Percentiles rank a stretch among this genome's conserved stretches.
These are phyloP conservation scores for Alternaria postmessia DNA, from an alignment of 2,329 filamentous ascomycete genomes.

Conservation along the genomic window DNA sequence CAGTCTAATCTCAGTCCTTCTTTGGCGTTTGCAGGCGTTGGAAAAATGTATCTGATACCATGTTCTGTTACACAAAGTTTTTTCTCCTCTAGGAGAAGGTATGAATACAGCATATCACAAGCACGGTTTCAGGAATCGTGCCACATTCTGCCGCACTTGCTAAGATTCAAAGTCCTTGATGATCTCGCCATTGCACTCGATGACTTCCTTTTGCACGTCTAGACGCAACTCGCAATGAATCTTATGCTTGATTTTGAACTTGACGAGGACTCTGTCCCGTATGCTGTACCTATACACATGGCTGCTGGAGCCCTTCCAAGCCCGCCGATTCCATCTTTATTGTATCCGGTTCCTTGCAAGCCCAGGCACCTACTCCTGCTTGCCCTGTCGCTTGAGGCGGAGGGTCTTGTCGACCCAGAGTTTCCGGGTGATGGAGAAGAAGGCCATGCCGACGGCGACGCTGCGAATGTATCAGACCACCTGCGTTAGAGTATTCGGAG, in stretches of 20 bases:
- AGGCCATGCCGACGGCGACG: constrained; percentile 76
- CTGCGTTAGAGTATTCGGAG: not conserved
- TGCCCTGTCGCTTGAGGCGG: constrained; percentile 76
- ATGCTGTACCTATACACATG: constrained; percentile 37
- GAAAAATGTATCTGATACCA: constrained; percentile 18
- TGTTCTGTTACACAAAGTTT: not conserved
- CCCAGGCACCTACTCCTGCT: constrained; percentile 36
- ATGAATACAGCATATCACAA: not conserved
- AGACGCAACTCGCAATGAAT: constrained; percentile 68
- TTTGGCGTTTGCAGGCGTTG: constrained; percentile 28
- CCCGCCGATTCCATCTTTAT: constrained; percentile 14
- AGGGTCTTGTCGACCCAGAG: constrained; percentile 90
- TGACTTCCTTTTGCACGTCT: constrained; percentile 89
- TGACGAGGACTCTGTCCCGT: constrained; percentile 22
- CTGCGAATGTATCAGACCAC: constrained; percentile 51
- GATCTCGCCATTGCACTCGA: constrained; percentile 89
- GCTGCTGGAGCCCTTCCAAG: constrained; percentile 23
- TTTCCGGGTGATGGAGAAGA: constrained; percentile 84
- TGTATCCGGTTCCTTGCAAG: not conserved
- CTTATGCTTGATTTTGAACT: constrained; percentile 33
- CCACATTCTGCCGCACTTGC: not conserved
- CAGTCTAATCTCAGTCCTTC: constrained; percentile 58
- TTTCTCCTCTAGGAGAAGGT: not conserved
- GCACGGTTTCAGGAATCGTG: not conserved
- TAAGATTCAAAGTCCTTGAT: constrained; percentile 75